Evolutionary conservation across 805 yeast species (phyloP), one percentile per base, ranked within the genome.

Genomic region (Hanseniaspora clermontiae): DNA sequence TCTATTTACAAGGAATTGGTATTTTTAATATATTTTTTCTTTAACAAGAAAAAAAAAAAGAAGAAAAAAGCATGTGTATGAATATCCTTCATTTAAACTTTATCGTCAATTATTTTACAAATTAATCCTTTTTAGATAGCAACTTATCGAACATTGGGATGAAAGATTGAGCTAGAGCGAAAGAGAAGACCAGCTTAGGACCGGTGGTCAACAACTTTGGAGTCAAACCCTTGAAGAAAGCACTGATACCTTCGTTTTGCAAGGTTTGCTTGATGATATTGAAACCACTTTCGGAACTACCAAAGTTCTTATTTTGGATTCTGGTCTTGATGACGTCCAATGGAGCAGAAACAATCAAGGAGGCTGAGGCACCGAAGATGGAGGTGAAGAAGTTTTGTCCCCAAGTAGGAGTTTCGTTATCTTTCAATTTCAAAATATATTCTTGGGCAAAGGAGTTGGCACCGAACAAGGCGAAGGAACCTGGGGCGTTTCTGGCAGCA

Each of bases 361-460:
- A 91, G 20, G 97, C 95, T 57, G 95, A 86, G 24, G 98, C 98
- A 71, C 98, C 98, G 65, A 83, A 83, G 63, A 91, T 89, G 10
- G 97, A 91, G 27, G 97, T 87, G 58, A 91, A 78, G 65, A 93
- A 90, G 77, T 93, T 93, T 74, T 93, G 97, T 51, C 78, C 63
- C 97, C 97, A 91, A 17, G 97, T 85, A 45, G 98, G 98, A 60
- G 81, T 70, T 37, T 90, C 77, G 75, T 93, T 89, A 73, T 93
- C 98, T 63, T 76, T 67, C 65, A 93, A 77, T 15, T 90, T 90
- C 64, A 88, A 81, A 59, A 93, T 80, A 74, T 87, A 93, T 74
- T 93, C 99, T 74, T 93, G 93, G 60, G 98, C 97, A 69, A 93
- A 93, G 15, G 99, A 96, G 68, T 91, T 89, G 73, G 97, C 99